phyloP scores from a whole-genome alignment of 2,329 filamentous ascomycete genomes.

The Epichloe glyceriae region DNA sequence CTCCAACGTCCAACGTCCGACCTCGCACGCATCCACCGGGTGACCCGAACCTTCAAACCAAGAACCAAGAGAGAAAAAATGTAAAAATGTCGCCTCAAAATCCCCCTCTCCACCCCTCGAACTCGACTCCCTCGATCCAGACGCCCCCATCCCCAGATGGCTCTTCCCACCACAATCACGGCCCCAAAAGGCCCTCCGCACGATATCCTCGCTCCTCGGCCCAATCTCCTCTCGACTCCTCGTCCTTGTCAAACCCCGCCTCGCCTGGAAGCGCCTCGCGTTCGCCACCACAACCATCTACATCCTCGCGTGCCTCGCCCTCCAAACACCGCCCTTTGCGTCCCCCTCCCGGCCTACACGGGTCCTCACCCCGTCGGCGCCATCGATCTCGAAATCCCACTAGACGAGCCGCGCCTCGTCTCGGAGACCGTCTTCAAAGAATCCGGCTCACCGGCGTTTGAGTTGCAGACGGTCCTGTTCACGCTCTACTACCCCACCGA shows the following conservation, averaged over 20 bases:
- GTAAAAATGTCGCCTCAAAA: neutral
- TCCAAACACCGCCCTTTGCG: conserved; percentile 29
- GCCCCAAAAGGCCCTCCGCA: neutral
- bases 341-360: conserved; percentile 30
- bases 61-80: no score
- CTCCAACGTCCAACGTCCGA: neutral
- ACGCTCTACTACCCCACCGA: conserved; percentile 34
- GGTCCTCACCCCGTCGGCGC: conserved; percentile 32
- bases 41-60: neutral
- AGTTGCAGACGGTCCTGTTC: conserved; percentile 34
- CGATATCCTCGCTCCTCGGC: neutral
- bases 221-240: neutral
- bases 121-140: conserved; percentile 4
- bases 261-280: neutral
- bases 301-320: conserved; percentile 25
- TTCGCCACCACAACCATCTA: conserved; percentile 15
- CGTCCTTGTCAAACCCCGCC: neutral
- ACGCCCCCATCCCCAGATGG: conserved; percentile 5
- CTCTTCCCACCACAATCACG: neutral
- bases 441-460: conserved; percentile 27
- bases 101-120: neutral
- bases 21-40: neutral
- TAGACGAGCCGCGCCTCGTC: conserved; percentile 18
- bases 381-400: conserved; percentile 33
- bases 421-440: conserved; percentile 21